Conservation (phyloP, 257 asterid species). For the Asclepias syriaca region DNA sequence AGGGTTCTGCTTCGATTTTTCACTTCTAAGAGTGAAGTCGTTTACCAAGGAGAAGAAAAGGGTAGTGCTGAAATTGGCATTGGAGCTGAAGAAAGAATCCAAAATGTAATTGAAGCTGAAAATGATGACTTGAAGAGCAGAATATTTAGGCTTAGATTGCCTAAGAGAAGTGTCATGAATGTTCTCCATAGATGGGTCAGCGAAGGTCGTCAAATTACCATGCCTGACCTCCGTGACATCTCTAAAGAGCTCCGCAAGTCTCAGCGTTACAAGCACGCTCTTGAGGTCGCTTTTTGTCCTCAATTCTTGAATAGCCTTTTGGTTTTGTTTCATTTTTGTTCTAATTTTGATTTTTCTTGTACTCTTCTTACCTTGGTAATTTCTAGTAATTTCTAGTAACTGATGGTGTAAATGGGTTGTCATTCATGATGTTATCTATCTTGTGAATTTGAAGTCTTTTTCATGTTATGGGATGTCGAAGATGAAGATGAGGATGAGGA, state of each 20-base stretch:
- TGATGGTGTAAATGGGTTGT: not conserved
- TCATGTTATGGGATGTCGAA: not conserved
- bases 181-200: constrained; percentile 65
- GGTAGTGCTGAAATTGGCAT: not conserved
- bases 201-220: constrained; percentile 52
- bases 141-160: constrained; percentile 72
- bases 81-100: not conserved
- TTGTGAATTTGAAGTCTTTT: not conserved
- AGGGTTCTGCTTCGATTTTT: constrained; percentile 42
- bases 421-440: not conserved
- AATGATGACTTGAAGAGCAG: constrained; percentile 79
- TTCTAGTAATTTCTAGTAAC: not conserved
- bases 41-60: constrained; percentile 30
- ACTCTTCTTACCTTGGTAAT: not conserved
- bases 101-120: not conserved
- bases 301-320: not conserved
- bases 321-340: not conserved
- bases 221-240: constrained; percentile 69
- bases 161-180: constrained; percentile 77
- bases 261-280: constrained; percentile 82
- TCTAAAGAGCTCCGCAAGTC: constrained; percentile 70
- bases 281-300: constrained; percentile 46
- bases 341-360: not conserved
- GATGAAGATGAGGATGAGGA: not conserved
- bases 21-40: constrained; percentile 42